Base-by-base conservation (phyloP, 371 early-diverging fungal species). In the Fennellomyces sp. region DNA sequence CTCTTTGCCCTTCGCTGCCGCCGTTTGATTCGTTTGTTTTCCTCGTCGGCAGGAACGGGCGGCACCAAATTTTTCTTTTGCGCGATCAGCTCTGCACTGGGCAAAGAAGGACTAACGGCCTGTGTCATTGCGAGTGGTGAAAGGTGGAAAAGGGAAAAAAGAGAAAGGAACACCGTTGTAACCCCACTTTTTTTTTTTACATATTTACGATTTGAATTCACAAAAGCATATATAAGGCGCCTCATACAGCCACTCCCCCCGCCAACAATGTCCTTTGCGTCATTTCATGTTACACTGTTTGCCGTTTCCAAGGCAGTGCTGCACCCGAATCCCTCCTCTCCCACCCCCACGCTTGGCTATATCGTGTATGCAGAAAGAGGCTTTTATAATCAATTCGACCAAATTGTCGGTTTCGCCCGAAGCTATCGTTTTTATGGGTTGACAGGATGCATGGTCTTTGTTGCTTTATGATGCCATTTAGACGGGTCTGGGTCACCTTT, bases 1-100 rank as follows among this genome's bases (percentile, higher is more conserved):
- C 55, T 54, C 28, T 54, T 54, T 10, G 55, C 39, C 39, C 55
- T 35, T 25, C 55, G 55, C 7, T 54, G 36, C 2, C 38, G 35
- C 5, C 36, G 55, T 17, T 54, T 35, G 7, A 27, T 31, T 26
- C 35, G 26, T 50, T 50, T 30, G 12, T 50, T 23, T 8, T 28
- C 30, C 2, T 50, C 51, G 7, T 50, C 51, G 19, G 4, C 49
- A 17, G 51, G 51, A 21, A 50, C n/a, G 21, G 51, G 45, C 5
- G 45, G 45, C 4, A 45, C 3, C 11, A 45, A 23, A 3, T 8
- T 15, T n/a, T 45, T 45, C 21, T 45, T 45, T 17, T 45, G 45
- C 0, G 45, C 45, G n/a, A 45, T 45, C 23, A 45, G 17, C 23
- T 45, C 45, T 5, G 8, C 23, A 12, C 45, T 45, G 10, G 45